Evolutionary conservation across 352 stramenopile species (phyloP).

Genomic region (Aphanomyces invadans): DNA sequence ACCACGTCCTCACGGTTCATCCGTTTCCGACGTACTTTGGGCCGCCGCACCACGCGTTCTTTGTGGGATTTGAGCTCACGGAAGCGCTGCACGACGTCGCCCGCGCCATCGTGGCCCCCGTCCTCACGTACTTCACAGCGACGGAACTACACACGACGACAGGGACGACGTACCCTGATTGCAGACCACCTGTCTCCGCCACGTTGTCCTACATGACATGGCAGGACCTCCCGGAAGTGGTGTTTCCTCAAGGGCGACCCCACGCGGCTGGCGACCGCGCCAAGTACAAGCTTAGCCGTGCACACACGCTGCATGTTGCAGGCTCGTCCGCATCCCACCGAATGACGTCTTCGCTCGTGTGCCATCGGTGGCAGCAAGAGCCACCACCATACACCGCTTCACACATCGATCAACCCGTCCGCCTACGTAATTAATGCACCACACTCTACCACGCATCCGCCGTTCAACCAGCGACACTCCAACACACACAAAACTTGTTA

Average conservation of each 20-base stretch:
- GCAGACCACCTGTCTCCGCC: conserved; percentile 27
- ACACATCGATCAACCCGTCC: too few relatives aligned
- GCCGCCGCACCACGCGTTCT: conserved; percentile 32
- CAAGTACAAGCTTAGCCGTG: conserved; percentile 67
- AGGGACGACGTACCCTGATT: conserved; percentile 24
- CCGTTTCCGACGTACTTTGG: conserved; percentile 59
- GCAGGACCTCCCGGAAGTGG: conserved; percentile 51
- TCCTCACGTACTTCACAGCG: conserved; percentile 69
- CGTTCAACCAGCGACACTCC: background rate
- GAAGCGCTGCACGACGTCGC: conserved; percentile 20
- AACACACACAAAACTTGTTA: conserved; percentile 8
- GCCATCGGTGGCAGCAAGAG: too few relatives aligned
- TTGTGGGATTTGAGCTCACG: conserved; percentile 59
- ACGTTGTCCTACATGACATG: conserved; percentile 55
- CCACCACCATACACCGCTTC: too few relatives aligned
- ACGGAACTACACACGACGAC: conserved; percentile 42
- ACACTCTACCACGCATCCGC: background rate
- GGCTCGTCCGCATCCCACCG: conserved; percentile 18
- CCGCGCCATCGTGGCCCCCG: conserved; percentile 40
- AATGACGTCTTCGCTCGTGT: too few relatives aligned
- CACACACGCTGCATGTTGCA: conserved; percentile 55
- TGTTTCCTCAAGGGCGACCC: conserved; percentile 54
- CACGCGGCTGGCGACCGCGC: conserved; percentile 63
- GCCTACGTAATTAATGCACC: background rate
- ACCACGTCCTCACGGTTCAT: conserved; percentile 53